Conservation (phyloP, 2,329 filamentous ascomycete species). For the Pleomassaria siparia region DNA sequence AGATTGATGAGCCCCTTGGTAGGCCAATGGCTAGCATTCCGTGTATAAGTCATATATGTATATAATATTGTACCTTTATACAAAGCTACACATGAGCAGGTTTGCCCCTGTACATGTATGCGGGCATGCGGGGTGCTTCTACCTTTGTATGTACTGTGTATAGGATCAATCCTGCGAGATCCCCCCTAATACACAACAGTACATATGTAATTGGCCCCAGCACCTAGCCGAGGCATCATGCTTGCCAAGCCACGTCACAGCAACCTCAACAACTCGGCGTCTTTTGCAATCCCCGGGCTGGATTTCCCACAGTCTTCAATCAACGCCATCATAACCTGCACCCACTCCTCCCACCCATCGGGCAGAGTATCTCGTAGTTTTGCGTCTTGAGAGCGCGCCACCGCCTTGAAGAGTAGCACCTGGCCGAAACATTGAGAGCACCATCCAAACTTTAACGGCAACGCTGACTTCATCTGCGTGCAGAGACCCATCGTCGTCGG, state of each 20-base stretch:
- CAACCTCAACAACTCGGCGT: conserved; percentile 36
- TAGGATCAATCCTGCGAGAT: no score
- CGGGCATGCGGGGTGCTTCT: no score
- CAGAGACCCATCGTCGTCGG: conserved; percentile 40
- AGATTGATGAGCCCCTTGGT: no score
- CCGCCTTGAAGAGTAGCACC: conserved; percentile 36
- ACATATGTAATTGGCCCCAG: background rate
- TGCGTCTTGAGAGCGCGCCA: conserved; percentile 30
- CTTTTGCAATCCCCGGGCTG: conserved; percentile 40
- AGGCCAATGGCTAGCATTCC: no score
- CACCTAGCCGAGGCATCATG: no score
- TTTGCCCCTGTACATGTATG: no score
- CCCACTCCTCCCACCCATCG: conserved; percentile 39
- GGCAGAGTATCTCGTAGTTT: conserved; percentile 36
- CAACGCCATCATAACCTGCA: conserved; percentile 38
- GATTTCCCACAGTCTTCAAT: conserved; percentile 35
- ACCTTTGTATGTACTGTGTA: background rate
- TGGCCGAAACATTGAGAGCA: conserved; percentile 43
- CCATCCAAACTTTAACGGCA: conserved; percentile 43
- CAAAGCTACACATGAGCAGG: no score
- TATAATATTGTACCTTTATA: no score
- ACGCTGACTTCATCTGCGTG: conserved; percentile 37
- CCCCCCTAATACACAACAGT: background rate
- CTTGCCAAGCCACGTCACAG: conserved; percentile 20
- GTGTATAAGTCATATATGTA: no score